Evolutionary conservation across 1,284 basidiomycete species (phyloP).

Genomic region (Trichosporon asahii): DNA sequence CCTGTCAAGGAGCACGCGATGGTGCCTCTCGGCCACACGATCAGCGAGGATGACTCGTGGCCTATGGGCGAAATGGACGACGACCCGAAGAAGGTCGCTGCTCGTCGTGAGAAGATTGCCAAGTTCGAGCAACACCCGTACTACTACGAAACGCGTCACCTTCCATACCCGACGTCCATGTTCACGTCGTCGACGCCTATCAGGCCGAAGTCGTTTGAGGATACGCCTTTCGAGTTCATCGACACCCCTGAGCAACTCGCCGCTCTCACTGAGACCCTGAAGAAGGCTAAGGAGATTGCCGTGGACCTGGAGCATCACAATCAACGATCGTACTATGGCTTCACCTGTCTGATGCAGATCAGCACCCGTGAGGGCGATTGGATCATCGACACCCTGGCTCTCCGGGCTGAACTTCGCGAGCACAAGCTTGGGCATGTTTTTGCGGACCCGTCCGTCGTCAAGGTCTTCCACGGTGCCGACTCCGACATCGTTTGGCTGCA

Average conservation of each 20-base stretch:
- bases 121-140: constrained; percentile 64
- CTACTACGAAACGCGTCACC: constrained; percentile 70
- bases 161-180: constrained; percentile 66
- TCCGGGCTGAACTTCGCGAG: constrained; percentile 69
- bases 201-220: constrained; percentile 58
- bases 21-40: constrained; percentile 56
- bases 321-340: constrained; percentile 77
- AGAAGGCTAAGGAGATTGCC: constrained; percentile 72
- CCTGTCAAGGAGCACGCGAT: constrained; percentile 68
- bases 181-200: constrained; percentile 60
- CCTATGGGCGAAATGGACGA: constrained; percentile 6
- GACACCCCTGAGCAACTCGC: constrained; percentile 61
- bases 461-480: constrained; percentile 92
- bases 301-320: constrained; percentile 93
- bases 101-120: constrained; percentile 1
- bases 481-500: constrained; percentile 95
- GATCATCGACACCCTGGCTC: constrained; percentile 73
- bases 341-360: constrained; percentile 91
- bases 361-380: constrained; percentile 81
- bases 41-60: constrained; percentile 1
- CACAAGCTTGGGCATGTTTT: constrained; percentile 61
- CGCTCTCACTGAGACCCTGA: constrained; percentile 65
- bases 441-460: constrained; percentile 77
- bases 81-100: background rate
- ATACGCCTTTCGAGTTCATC: constrained; percentile 72